phyloP scores from a whole-genome alignment of 148 eudicot genomes.

The Agrostemma githago region DNA sequence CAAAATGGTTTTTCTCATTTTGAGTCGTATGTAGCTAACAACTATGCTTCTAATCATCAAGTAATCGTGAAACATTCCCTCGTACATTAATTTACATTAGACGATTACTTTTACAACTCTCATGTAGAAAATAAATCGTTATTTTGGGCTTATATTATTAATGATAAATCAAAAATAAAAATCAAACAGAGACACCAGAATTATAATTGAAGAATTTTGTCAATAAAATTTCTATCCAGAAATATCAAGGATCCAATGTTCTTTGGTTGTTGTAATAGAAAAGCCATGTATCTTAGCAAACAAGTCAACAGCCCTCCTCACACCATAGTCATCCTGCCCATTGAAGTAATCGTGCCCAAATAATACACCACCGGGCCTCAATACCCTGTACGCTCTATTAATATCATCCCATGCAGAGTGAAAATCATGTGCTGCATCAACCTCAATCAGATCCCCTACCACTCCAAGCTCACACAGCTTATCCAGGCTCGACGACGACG shows the following conservation, averaged over 20 bases:
- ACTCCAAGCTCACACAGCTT: conserved; percentile 6
- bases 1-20: no score
- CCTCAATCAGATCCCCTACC: neutral
- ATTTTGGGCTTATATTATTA: no score
- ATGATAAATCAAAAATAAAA: no score
- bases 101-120: no score
- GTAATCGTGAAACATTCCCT: no score
- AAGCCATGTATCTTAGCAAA: conserved; percentile 13
- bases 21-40: no score
- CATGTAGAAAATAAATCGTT: no score
- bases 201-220: no score
- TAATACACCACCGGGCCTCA: conserved; percentile 3
- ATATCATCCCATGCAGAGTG: conserved; percentile 18
- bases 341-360: conserved; percentile 15
- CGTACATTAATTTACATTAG: no score
- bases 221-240: neutral
- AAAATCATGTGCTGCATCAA: conserved; percentile 17
- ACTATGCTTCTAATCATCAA: no score
- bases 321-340: conserved; percentile 9
- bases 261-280: neutral
- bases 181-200: no score
- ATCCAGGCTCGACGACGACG: conserved; percentile 5
- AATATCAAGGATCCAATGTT: conserved; percentile 13
- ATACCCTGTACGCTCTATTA: conserved; percentile 1
- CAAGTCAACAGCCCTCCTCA: conserved; percentile 9